phyloP scores from a whole-genome alignment of 1,284 basidiomycete species.

The Rhodotorula sp. region DNA sequence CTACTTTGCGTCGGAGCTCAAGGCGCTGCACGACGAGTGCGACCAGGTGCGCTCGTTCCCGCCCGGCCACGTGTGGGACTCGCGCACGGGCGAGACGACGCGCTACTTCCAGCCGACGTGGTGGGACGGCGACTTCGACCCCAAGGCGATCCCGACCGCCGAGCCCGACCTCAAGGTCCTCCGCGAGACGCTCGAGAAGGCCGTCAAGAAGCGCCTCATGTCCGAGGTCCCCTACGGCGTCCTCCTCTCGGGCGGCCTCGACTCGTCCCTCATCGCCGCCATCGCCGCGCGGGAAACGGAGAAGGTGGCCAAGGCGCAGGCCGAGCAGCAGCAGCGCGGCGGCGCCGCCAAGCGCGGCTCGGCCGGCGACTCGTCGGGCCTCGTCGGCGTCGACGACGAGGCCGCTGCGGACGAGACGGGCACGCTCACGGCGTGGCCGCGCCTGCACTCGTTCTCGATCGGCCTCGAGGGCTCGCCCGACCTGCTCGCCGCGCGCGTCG shows the following conservation, averaged over 20 bases:
- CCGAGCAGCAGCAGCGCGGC: conserved; percentile 44
- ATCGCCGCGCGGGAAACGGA: conserved; percentile 98
- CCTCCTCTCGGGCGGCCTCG: conserved; percentile 89
- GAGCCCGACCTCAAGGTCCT: conserved; percentile 69
- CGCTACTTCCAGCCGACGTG: conserved; percentile 84
- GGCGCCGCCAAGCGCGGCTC: neutral
- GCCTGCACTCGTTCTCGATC: conserved; percentile 96
- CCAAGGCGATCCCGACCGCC: conserved; percentile 64
- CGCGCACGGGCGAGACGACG: conserved; percentile 69
- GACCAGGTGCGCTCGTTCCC: conserved; percentile 95
- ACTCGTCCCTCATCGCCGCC: conserved; percentile 92
- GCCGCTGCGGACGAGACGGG: conserved; percentile 44
- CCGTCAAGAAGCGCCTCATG: conserved; percentile 96
- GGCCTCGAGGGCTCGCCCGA: conserved; percentile 96
- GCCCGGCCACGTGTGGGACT: conserved; percentile 93
- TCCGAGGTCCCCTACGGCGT: conserved; percentile 99
- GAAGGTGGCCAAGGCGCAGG: conserved; percentile 79
- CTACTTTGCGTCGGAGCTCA: conserved; percentile 96
- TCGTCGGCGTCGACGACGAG: conserved; percentile 41
- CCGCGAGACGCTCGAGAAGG: conserved; percentile 81
- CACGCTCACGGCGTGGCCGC: conserved; percentile 87
- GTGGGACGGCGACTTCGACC: conserved; percentile 74
- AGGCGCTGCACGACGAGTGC: conserved; percentile 88
- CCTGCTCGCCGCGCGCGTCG: conserved; percentile 89
- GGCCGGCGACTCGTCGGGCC: conserved; percentile 22